A percentile compares a stretch with the other conserved stretches of the same genome.
These are phyloP conservation scores for Phytophthora palmivora DNA, from an alignment of 352 stramenopile species.

Conservation along the genomic window DNA sequence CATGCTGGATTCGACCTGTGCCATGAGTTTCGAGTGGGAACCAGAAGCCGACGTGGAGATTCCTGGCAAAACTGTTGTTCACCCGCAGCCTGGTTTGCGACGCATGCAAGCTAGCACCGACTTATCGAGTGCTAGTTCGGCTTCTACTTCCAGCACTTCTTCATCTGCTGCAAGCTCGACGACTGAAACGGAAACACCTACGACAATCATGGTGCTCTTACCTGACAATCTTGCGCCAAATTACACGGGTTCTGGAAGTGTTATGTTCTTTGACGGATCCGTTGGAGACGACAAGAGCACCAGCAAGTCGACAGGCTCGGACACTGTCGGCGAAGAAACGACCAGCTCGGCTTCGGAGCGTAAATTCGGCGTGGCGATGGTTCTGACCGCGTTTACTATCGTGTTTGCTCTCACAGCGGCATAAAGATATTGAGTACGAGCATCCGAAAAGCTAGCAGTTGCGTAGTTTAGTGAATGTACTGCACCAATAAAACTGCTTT, in stretches of 20 bases:
- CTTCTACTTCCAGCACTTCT: constrained; percentile 12
- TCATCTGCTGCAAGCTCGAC: constrained; percentile 26
- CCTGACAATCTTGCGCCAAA: constrained; percentile 54
- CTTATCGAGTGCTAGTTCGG: constrained; percentile 20
- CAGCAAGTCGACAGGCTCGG: constrained; percentile 24
- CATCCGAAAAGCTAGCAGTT: constrained; percentile 10
- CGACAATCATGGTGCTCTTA: constrained; percentile 68
- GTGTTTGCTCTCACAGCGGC: constrained; percentile 23
- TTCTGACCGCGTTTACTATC: constrained; percentile 25
- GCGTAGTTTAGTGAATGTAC: constrained; percentile 28
- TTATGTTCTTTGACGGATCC: constrained; percentile 48
- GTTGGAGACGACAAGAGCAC: constrained; percentile 26
- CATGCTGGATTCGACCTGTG: constrained; percentile 21
- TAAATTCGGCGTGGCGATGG: constrained; percentile 19
- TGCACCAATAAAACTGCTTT: constrained; percentile 27
- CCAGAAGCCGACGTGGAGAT: constrained; percentile 35
- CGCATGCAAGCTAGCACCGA: constrained; percentile 36
- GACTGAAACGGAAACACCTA: constrained; percentile 39
- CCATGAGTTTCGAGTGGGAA: constrained; percentile 34
- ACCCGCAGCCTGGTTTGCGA: constrained; percentile 24
- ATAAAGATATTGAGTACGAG: constrained; percentile 18
- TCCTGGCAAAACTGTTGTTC: constrained; percentile 17
- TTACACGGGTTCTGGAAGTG: constrained; percentile 52
- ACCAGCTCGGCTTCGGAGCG: constrained; percentile 17
- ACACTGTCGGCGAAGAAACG: constrained; percentile 19